A percentile compares a stretch with the other conserved stretches of the same genome.
Evolutionary conservation across 202 grass and related monocot species (phyloP).

Genomic region (Brachypodium distachyon): DNA sequence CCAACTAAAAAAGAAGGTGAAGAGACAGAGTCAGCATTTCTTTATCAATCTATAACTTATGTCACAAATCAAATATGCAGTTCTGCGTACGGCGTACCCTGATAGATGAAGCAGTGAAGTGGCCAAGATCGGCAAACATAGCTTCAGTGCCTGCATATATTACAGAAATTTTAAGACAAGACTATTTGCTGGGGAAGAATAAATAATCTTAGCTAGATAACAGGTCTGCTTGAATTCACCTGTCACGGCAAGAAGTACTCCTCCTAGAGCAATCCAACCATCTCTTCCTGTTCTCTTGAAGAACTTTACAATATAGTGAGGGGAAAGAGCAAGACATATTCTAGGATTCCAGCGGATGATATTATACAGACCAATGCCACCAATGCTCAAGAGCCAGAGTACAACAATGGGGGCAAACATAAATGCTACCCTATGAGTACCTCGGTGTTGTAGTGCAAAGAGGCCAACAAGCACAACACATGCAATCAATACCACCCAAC

Average conservation of each 20-base stretch:
- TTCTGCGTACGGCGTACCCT: constrained; percentile 55
- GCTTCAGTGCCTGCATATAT: constrained; percentile 66
- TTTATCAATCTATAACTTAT: background rate
- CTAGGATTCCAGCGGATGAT: constrained; percentile 72
- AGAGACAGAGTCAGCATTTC: constrained; percentile 4
- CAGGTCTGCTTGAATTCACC: constrained; percentile 32
- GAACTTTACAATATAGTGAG: constrained; percentile 59
- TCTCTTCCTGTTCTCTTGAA: constrained; percentile 70
- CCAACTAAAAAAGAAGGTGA: constrained; percentile 38
- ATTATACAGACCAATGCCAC: constrained; percentile 66
- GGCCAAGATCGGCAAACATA: constrained; percentile 90
- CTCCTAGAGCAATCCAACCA: constrained; percentile 77
- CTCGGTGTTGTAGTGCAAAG: constrained; percentile 69
- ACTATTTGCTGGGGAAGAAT: background rate
- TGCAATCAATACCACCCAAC: constrained; percentile 58
- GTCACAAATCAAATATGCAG: background rate
- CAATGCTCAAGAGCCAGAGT: constrained; percentile 65
- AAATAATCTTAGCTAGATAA: background rate
- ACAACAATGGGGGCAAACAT: constrained; percentile 76
- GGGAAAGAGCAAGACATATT: constrained; percentile 71
- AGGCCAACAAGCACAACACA: constrained; percentile 69
- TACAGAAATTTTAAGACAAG: constrained; percentile 12
- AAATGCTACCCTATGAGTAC: constrained; percentile 72
- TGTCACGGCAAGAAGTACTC: constrained; percentile 68
- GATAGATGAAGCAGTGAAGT: constrained; percentile 59